Conservation (phyloP, 164 flowering plant genomes). For the Macadamia integrifolia region DNA sequence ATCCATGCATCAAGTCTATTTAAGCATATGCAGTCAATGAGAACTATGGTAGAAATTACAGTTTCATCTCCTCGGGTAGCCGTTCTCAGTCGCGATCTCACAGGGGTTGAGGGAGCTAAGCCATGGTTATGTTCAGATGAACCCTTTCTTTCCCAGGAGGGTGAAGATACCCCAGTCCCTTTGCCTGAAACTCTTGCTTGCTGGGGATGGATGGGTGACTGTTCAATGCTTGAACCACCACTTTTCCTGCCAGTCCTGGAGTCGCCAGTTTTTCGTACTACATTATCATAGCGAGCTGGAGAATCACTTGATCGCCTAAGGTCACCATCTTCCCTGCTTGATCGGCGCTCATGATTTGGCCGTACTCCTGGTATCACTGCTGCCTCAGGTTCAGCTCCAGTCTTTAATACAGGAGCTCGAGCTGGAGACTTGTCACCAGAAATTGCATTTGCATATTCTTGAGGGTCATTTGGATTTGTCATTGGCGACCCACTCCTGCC, state of each 20-base stretch:
- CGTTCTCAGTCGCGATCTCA: conserved; percentile 36
- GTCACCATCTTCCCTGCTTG: conserved; percentile 45
- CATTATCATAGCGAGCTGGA: conserved; percentile 18
- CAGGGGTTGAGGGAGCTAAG: conserved; percentile 38
- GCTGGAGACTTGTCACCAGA: conserved; percentile 22
- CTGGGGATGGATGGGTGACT: conserved; percentile 40
- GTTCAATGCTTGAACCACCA: conserved; percentile 37
- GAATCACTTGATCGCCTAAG: conserved; percentile 27
- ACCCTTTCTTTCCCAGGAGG: conserved; percentile 41
- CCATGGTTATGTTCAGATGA: conserved; percentile 37
- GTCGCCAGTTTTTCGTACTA: conserved; percentile 20
- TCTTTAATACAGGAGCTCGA: conserved; percentile 26
- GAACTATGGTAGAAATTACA: conserved; percentile 22
- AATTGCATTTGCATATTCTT: conserved; percentile 50
- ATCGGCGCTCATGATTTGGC: conserved; percentile 23
- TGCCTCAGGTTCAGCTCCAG: conserved; percentile 25
- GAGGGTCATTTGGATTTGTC: conserved; percentile 75
- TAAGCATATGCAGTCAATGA: background rate
- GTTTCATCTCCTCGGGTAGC: conserved; percentile 33
- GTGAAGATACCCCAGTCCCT: conserved; percentile 31
- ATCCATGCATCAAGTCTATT: background rate
- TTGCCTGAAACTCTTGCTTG: conserved; percentile 27
- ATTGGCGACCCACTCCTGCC: conserved; percentile 48
- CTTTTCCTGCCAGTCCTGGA: conserved; percentile 19
- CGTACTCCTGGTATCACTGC: conserved; percentile 13